Conservation (phyloP, 768 basidiomycete genomes). For the Gelatoporia subvermispora region DNA sequence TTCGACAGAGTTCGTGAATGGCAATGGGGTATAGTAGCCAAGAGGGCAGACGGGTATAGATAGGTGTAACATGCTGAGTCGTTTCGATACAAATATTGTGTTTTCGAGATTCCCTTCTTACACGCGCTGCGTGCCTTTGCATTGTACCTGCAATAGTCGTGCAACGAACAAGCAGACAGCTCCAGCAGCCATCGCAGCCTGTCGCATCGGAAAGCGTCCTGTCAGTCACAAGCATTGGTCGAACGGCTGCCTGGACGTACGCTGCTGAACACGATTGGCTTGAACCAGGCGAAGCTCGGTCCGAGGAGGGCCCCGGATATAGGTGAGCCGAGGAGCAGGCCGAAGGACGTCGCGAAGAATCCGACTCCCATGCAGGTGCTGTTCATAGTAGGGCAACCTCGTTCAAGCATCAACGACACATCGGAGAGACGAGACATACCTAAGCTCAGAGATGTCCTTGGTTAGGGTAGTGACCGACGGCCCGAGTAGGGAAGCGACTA, state of each 20-base stretch:
- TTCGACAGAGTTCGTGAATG: too few relatives aligned
- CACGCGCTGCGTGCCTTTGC: slow-evolving; percentile 7
- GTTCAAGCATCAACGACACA: neutral
- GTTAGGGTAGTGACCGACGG: slow-evolving; percentile 9
- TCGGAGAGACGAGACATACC: slow-evolving; percentile 4
- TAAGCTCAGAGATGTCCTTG: slow-evolving; percentile 6
- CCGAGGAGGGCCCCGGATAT: slow-evolving; percentile 20
- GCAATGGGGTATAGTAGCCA: too few relatives aligned
- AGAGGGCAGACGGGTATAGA: too few relatives aligned
- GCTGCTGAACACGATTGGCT: slow-evolving; percentile 19
- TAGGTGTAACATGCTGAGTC: too few relatives aligned
- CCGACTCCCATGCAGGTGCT: slow-evolving; percentile 22
- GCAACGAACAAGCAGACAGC: neutral
- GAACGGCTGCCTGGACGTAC: too few relatives aligned
- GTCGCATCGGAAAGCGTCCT: neutral
- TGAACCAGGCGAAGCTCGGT: slow-evolving; percentile 7
- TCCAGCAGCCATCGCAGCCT: slow-evolving; percentile 1
- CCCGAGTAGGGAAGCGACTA: slow-evolving; percentile 12
- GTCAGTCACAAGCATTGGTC: neutral
- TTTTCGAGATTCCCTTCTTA: neutral
- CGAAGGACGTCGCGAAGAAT: slow-evolving; percentile 13
- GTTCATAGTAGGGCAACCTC: neutral
- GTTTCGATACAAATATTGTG: neutral
- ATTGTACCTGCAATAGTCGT: neutral
- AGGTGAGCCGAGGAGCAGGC: slow-evolving; percentile 19